phyloP scores from a whole-genome alignment of 2,329 filamentous ascomycete genomes.

The Canariomyces notabilis region DNA sequence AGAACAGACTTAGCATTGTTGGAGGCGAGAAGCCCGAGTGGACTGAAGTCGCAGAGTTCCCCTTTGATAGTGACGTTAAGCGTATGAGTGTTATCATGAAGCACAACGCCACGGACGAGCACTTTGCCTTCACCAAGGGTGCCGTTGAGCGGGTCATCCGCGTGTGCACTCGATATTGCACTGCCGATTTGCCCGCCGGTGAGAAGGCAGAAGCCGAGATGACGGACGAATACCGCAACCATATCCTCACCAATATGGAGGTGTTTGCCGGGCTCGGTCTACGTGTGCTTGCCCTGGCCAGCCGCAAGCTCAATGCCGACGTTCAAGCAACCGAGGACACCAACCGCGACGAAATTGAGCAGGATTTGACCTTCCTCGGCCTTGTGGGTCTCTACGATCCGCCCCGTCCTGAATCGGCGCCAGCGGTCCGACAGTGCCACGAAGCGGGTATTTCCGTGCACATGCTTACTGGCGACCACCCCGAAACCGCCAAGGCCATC shows the following conservation, averaged over 20 bases:
- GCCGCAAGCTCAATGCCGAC: slow-evolving; percentile 36
- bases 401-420: slow-evolving; percentile 61
- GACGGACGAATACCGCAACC: slow-evolving; percentile 42
- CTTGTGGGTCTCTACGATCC: slow-evolving; percentile 70
- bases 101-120: slow-evolving; percentile 36
- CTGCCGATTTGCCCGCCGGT: slow-evolving; percentile 36
- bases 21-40: slow-evolving; percentile 31
- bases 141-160: slow-evolving; percentile 55
- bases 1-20: slow-evolving; percentile 39
- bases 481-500: slow-evolving; percentile 62
- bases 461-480: slow-evolving; percentile 66
- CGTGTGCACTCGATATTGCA: slow-evolving; percentile 47
- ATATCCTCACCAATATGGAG: slow-evolving; percentile 47
- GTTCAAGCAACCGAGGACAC: slow-evolving; percentile 16
- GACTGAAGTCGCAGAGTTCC: slow-evolving; percentile 57
- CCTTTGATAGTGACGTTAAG: slow-evolving; percentile 70
- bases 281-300: slow-evolving; percentile 64
- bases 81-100: slow-evolving; percentile 70
- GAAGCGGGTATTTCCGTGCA: slow-evolving; percentile 60
- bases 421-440: slow-evolving; percentile 55
- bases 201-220: slow-evolving; percentile 47
- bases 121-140: slow-evolving; percentile 47
- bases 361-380: slow-evolving; percentile 57
- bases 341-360: slow-evolving; percentile 51
- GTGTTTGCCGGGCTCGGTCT: slow-evolving; percentile 58